These are phyloP conservation scores for Opeltia flavorubescens DNA, from an alignment of 495 filamentous ascomycete genomes.

Conservation along the genomic window DNA sequence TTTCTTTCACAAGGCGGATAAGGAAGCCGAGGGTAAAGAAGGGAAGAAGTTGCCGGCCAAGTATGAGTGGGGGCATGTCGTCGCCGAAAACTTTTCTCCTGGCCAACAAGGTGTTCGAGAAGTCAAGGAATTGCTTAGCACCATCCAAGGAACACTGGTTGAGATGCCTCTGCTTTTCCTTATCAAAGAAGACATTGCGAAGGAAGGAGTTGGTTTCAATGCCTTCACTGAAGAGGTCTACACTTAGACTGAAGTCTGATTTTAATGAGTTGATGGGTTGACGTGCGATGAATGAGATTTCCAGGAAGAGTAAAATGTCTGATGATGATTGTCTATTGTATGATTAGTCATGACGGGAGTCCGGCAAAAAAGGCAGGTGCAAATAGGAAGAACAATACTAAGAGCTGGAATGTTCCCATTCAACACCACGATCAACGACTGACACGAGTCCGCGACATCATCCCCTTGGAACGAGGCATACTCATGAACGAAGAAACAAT, in stretches of 20 bases:
- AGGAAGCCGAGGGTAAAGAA: slow-evolving; percentile 28
- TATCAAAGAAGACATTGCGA: slow-evolving; percentile 74
- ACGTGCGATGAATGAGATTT: too few species aligned
- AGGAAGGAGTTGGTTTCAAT: slow-evolving; percentile 70
- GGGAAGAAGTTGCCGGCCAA: slow-evolving; percentile 30
- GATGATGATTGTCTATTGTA: background rate
- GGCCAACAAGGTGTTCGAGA: slow-evolving; percentile 47
- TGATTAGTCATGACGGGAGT: too few species aligned
- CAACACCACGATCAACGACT: too few species aligned
- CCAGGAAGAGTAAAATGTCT: too few species aligned
- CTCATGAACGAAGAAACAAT: too few species aligned
- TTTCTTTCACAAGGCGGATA: slow-evolving; percentile 47
- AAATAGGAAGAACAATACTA: slow-evolving; percentile 3
- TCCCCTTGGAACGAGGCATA: too few species aligned
- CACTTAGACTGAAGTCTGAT: slow-evolving; percentile 43
- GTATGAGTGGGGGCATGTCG: slow-evolving; percentile 74
- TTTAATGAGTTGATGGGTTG: too few species aligned
- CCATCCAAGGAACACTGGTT: slow-evolving; percentile 66
- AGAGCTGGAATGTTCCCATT: background rate
- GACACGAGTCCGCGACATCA: too few species aligned
- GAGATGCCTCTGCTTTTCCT: slow-evolving; percentile 91
- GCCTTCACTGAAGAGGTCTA: slow-evolving; percentile 72
- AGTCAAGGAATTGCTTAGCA: slow-evolving; percentile 68
- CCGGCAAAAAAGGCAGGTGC: too few species aligned
- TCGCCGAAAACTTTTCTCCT: slow-evolving; percentile 58